Percentiles rank a stretch among this genome's conserved stretches.
phyloP scores from a whole-genome alignment of 202 grass and related monocot species.

The Carex arenaria region DNA sequence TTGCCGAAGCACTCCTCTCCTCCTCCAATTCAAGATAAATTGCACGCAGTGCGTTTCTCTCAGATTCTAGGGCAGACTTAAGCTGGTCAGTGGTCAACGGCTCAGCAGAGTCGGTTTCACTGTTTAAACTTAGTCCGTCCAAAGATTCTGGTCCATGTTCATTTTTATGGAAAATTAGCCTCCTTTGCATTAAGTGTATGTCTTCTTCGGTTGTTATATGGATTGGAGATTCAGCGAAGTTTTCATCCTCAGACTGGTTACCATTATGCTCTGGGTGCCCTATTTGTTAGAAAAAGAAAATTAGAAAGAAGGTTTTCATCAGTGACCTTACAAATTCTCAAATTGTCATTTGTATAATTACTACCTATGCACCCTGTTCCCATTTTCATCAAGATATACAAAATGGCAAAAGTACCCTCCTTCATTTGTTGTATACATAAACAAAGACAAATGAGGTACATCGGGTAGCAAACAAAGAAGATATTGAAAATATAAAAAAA shows the following conservation, averaged over 20 bases:
- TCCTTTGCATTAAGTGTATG: slow-evolving; percentile 43
- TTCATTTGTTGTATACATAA: background rate
- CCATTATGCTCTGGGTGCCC: slow-evolving; percentile 22
- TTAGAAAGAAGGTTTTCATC: background rate
- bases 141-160: slow-evolving; percentile 44
- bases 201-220: slow-evolving; percentile 27
- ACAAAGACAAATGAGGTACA: background rate
- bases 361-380: background rate
- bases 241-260: slow-evolving; percentile 40
- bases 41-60: slow-evolving; percentile 53
- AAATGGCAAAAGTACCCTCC: background rate
- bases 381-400: background rate
- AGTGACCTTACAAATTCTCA: slow-evolving; percentile 6
- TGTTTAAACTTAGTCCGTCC: slow-evolving; percentile 47
- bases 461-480: background rate
- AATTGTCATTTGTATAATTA: background rate
- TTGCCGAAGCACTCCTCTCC: slow-evolving; percentile 82
- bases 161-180: slow-evolving; percentile 33
- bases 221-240: slow-evolving; percentile 30
- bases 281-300: background rate
- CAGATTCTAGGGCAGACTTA: slow-evolving; percentile 59
- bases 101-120: slow-evolving; percentile 48
- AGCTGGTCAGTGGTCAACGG: slow-evolving; percentile 50
- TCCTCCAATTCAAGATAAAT: slow-evolving; percentile 88
- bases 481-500: background rate